Evolutionary conservation across 176 grass and related monocot genomes (phyloP), one percentile per base, ranked within the genome.

Genomic region (Eragrostis nindensis): DNA sequence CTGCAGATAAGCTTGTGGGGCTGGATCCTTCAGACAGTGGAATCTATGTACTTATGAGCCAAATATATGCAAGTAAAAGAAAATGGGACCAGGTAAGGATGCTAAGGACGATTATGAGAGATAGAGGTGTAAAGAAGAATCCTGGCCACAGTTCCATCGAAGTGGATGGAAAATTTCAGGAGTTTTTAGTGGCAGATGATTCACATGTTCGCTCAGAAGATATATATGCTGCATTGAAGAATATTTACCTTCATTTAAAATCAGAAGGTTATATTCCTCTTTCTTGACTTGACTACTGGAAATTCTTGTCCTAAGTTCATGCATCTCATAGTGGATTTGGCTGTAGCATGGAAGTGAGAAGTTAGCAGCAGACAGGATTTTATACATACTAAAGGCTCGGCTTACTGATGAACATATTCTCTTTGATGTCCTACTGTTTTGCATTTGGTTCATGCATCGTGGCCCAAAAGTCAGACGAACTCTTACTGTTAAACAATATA

Each of bases 41-140:
- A 86, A 89, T 91, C 43, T 91, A 94, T 91, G 72, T 91, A 67
- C 89, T 91, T 19, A 82, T 91, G 76, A 83, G 86, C 50, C 84
- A 88, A 55, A 81, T 91, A 80, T 94, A 91, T 82, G 92, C 86
- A 74, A 91, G 80, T 75, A 91, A 80, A 84, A 78, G 54, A 3
- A 88, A 91, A 82, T 89, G 92, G 92, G 83, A 81, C 73, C 71
- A 68, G 59, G 89, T 89, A 41, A 94, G 89, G 68, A 86, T 47
- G 62, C 66, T 89, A 48, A 91, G 92, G 29, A 91, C 22, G 18
- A 68, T 73, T 54, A 94, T 91, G 89, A 91, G 83, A 82, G 86
- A 94, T 14, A 84, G 72, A 78, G 83, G 83, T 16, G 53, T 91
- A 69, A 94, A 45, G 43, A 45, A 45, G 43, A 45, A 45, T 45